Evolutionary conservation across 1,139 yeast genomes (phyloP), one percentile per base, ranked within the genome.

Genomic region (Starmera stellimalicola): DNA sequence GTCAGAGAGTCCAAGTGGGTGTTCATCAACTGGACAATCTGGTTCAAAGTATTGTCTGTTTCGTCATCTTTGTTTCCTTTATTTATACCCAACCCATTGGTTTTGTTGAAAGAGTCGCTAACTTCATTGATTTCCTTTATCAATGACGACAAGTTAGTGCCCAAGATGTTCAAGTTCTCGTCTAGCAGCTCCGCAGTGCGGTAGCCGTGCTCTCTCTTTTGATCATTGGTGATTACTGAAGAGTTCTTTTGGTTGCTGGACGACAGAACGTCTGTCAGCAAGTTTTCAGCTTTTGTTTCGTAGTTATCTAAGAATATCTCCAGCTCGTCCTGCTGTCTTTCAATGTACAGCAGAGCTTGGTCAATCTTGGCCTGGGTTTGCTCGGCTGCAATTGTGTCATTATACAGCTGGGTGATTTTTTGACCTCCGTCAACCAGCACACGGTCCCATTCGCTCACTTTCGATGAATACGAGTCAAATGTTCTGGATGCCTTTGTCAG

Each of bases 271-370:
- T 57, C 62, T 3, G 60, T 41, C 38, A 75, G 60, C 35, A 75
- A 54, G 9, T 67, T 57, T 42, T 84, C 88, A 0, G 94, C 91
- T 55, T 85, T 95, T 40, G 68, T 72, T 56, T 91, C 98, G 51
- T 88, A 88, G 42, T 78, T 80, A 45, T 82, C 85, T 42, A 91
- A 70, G 45, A 91, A 68, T 18, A 73, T 67, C 42, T 88, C 97
- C 35, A 91, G 65, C 51, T 91, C 98, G 42, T 82, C 85, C 53
- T 93, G 98, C 53, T 93, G 98, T 46, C 81, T 77, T 51, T 83
- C 94, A 32, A 91, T 83, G 52, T 87, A 88, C 34, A 77, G 66
- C 36, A 93, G 63, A 33, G 87, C 80, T 55, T 87, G 96, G 48
- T 93, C 97, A 33, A 91, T 79, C 46, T 80, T 83, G 29, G 69